Conservation (phyloP, 805 yeast species). For the Yamadazyma ubonensis region DNA sequence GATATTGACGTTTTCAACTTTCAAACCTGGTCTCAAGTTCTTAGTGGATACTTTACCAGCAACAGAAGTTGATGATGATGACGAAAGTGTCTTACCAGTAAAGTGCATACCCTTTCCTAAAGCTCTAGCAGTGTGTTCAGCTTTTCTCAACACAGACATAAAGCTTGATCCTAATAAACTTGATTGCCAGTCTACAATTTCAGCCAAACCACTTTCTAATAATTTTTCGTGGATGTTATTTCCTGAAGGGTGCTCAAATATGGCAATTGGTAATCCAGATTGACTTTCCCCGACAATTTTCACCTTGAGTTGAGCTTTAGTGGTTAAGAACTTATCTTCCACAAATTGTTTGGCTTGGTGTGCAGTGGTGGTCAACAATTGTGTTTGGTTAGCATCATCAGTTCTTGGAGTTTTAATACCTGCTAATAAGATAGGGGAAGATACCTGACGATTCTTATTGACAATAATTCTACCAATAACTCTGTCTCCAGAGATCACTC, state of each 20-base stretch:
- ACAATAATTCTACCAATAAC: slow-evolving; percentile 58
- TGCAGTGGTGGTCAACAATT: slow-evolving; percentile 38
- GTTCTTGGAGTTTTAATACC: slow-evolving; percentile 76
- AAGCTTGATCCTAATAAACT: slow-evolving; percentile 59
- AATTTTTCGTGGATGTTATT: slow-evolving; percentile 65
- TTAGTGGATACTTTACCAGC: slow-evolving; percentile 16
- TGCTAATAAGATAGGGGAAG: slow-evolving; percentile 63
- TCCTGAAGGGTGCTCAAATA: slow-evolving; percentile 72
- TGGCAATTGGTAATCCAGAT: slow-evolving; percentile 58
- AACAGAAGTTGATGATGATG: slow-evolving; percentile 21
- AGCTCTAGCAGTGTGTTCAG: slow-evolving; percentile 63
- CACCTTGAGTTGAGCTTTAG: slow-evolving; percentile 52
- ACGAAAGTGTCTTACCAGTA: slow-evolving; percentile 23
- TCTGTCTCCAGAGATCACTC: slow-evolving; percentile 76
- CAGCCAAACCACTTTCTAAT: slow-evolving; percentile 68
- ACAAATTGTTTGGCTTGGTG: slow-evolving; percentile 65
- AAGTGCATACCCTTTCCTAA: slow-evolving; percentile 52
- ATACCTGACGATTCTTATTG: slow-evolving; percentile 50
- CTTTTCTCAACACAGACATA: slow-evolving; percentile 61
- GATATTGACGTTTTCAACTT: slow-evolving; percentile 51
- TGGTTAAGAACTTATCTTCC: slow-evolving; percentile 60
- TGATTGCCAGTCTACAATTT: slow-evolving; percentile 80
- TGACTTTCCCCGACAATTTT: slow-evolving; percentile 59
- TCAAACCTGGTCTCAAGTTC: slow-evolving; percentile 45
- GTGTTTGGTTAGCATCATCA: slow-evolving; percentile 41